Base-by-base conservation (phyloP, 148 eudicot genomes). In the Amaranthus cruentus region DNA sequence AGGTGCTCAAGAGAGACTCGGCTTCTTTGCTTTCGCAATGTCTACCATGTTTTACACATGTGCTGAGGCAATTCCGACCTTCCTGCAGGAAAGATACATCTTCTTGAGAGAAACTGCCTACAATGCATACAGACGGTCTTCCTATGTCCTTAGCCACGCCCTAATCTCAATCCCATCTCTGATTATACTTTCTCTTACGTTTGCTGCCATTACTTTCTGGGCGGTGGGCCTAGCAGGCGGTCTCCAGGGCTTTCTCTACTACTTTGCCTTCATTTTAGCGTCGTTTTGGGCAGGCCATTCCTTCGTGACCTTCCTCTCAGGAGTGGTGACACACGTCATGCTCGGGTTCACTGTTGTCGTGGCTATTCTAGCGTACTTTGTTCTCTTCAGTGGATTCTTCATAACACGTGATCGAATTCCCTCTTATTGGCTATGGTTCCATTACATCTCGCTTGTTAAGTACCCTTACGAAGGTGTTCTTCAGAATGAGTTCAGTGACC, bases 251-350 rank as follows among this genome's bases (percentile, higher is more conserved):
- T 93, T 89, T 83, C 67, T 89, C 43, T 83, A 77, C 80, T 93
- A 69, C 73, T 84, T 87, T 68, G 55, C 80, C 71, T 77, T 89
- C 77, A 77, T 89, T 6, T 42, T 88, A 21, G 96, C 88, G 15
- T 79, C 98, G 0, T 93, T 93, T 65, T 93, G 98, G 98, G 87
- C 96, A 4, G 96, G 98, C 18, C 89, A 87, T 77, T 93, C 98
- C 5, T 93, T 93, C 59, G 96, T 93, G 53, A 93, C 96, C 10
- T 93, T 93, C 85, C 82, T 90, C 9, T 93, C 98, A 5, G 98
- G 96, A 0, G 73, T 93, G 3, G 90, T 90, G 62, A 77, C 91
- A 10, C 85, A 93, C 61, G 87, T 87, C 7, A 88, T 90, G 92
- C 73, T 90, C 18, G 90, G 88, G 2, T 92, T 85, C 84, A 88